Evolutionary conservation across 2,329 filamentous ascomycete genomes (phyloP).

Genomic region (Aspergillus spinulosporus): DNA sequence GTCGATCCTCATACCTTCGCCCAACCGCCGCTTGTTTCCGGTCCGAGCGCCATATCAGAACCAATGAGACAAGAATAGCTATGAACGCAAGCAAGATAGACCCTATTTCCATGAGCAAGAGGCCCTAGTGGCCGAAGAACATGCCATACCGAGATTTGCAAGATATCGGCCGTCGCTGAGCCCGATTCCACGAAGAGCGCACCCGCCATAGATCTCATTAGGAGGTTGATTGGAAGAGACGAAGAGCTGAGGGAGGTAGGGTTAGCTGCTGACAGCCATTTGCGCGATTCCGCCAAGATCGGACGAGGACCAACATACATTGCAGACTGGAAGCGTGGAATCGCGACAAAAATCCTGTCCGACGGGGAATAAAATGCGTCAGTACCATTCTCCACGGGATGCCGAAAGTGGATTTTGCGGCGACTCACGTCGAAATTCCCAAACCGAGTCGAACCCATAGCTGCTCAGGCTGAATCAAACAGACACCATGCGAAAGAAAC

Average conservation of each 20-base stretch:
- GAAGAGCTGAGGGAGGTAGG: slow-evolving; percentile 59
- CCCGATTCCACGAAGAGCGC: slow-evolving; percentile 72
- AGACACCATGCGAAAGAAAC: slow-evolving; percentile 17
- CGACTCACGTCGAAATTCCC: slow-evolving; percentile 58
- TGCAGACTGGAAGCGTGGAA: slow-evolving; percentile 79
- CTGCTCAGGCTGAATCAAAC: slow-evolving; percentile 19
- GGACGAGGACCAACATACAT: slow-evolving; percentile 59
- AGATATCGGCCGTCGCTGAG: slow-evolving; percentile 66
- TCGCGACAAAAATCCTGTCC: slow-evolving; percentile 76
- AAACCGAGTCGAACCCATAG: slow-evolving; percentile 57
- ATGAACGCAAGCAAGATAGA: slow-evolving; percentile 80
- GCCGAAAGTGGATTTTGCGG: background rate
- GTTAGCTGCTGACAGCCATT: slow-evolving; percentile 18
- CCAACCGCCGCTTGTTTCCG: slow-evolving; percentile 92
- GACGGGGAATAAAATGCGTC: slow-evolving; percentile 21
- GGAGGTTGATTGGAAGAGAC: slow-evolving; percentile 59
- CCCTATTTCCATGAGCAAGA: slow-evolving; percentile 52
- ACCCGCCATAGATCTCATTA: slow-evolving; percentile 65
- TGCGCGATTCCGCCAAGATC: background rate
- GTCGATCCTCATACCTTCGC: slow-evolving; percentile 64
- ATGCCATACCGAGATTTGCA: slow-evolving; percentile 73
- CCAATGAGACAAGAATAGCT: slow-evolving; percentile 67
- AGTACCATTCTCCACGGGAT: slow-evolving; percentile 14
- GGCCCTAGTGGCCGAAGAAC: background rate
- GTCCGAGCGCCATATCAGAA: slow-evolving; percentile 77